Evolutionary conservation across 2,329 filamentous ascomycete genomes (phyloP).

Genomic region (Sclerotinia minor): DNA sequence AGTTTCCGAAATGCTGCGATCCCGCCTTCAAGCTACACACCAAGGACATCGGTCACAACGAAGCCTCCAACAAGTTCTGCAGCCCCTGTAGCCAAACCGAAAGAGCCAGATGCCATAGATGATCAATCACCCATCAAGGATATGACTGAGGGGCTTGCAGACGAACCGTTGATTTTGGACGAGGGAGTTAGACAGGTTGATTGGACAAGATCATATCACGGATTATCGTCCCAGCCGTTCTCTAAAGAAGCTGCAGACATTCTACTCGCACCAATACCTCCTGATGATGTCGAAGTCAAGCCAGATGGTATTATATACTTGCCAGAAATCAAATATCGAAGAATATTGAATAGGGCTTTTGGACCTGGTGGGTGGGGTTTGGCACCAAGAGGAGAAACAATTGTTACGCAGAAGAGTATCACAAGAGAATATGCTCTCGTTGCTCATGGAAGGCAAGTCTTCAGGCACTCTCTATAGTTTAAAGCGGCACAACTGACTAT

Average conservation of each 20-base stretch:
- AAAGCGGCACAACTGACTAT: constrained; percentile 25
- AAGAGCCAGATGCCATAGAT: constrained; percentile 54
- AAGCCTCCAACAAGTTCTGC: constrained; percentile 22
- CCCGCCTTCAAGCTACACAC: constrained; percentile 35
- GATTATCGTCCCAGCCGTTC: constrained; percentile 64
- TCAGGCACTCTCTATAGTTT: neutral
- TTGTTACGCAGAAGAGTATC: constrained; percentile 56
- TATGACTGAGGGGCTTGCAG: constrained; percentile 52
- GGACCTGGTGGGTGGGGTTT: constrained; percentile 95
- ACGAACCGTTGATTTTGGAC: constrained; percentile 50
- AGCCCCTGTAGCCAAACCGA: constrained; percentile 16
- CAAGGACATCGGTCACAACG: constrained; percentile 28
- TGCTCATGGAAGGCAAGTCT: constrained; percentile 75
- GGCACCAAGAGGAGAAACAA: constrained; percentile 78
- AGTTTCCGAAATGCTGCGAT: constrained; percentile 31
- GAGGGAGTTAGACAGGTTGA: constrained; percentile 59
- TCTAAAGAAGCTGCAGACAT: constrained; percentile 62
- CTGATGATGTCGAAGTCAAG: constrained; percentile 90
- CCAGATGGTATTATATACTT: constrained; percentile 95
- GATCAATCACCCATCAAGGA: constrained; percentile 41
- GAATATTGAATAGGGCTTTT: constrained; percentile 87
- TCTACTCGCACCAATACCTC: constrained; percentile 62
- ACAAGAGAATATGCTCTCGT: constrained; percentile 94
- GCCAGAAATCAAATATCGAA: constrained; percentile 95
- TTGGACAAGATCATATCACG: constrained; percentile 72